Evolutionary conservation across 2,329 filamentous ascomycete species (phyloP).

Genomic region (Diaporthe batatas): DNA sequence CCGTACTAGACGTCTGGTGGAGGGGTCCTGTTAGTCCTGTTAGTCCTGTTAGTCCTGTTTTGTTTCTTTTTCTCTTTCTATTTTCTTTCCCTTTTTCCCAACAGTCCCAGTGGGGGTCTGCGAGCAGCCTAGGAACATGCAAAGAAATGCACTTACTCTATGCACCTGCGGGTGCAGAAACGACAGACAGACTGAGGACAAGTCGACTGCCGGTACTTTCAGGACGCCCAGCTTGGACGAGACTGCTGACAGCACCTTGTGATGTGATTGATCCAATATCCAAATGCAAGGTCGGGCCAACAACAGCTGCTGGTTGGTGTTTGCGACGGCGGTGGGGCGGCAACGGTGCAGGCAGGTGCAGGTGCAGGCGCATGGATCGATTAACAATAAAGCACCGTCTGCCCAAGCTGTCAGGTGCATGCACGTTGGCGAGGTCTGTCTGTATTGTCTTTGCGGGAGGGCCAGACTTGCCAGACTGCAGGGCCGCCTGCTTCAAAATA

Average conservation of each 20-base stretch:
- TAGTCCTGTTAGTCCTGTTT: too few relatives aligned
- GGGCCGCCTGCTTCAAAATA: too few relatives aligned
- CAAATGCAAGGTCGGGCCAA: conserved; percentile 30
- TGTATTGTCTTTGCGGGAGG: background rate
- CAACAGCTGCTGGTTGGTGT: conserved; percentile 26
- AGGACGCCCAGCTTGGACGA: too few relatives aligned
- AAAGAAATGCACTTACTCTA: background rate
- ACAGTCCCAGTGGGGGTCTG: background rate
- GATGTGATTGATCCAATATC: conserved; percentile 25
- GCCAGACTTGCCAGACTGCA: too few relatives aligned
- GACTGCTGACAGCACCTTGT: background rate
- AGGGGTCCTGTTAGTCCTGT: background rate
- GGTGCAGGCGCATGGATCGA: conserved; percentile 15
- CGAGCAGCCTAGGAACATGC: background rate
- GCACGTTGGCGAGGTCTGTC: conserved; percentile 7
- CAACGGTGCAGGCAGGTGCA: background rate
- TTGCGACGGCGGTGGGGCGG: conserved; percentile 22
- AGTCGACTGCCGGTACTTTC: too few relatives aligned
- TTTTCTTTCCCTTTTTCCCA: too few relatives aligned
- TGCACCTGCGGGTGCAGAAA: background rate
- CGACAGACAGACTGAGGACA: background rate
- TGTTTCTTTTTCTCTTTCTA: too few relatives aligned
- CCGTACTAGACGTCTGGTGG: background rate
- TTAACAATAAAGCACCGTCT: background rate
- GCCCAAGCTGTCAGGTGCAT: conserved; percentile 18